Base-by-base conservation (phyloP, 1,139 yeast genomes). In the Sugiyamaella novakii region DNA sequence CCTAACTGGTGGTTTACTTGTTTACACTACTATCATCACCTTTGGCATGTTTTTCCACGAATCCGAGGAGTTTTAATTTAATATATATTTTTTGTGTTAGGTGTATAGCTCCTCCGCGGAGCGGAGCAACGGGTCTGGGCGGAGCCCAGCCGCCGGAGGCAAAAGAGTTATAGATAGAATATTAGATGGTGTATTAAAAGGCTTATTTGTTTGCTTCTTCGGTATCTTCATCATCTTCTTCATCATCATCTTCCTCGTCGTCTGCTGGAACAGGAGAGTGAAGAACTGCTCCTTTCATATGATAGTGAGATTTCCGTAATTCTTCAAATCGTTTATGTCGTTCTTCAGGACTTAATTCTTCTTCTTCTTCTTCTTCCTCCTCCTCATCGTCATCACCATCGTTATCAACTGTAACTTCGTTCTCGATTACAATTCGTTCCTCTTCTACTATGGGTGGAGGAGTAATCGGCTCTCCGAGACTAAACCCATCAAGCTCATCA, bases 261-360 rank as follows among this genome's bases (percentile, higher is more conserved):
- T 56, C 62, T n/a, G 56, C 59, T 7, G 55, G 58, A 3, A 57
- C 58, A 6, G 59, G 59, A 43, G 54, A 47, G 39, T 58, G 55
- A 14, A 67, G 56, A 8, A 62, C 63, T 18, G 78, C 80, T 42
- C 76, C 92, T 62, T 83, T 85, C 72, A 83, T 69, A 59, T 83
- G 86, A 65, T 87, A 87, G 65, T 87, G 96, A 47, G 78, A 71
- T 62, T 84, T 86, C 59, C 96, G 78, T 77, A 80, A 73, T 58
- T 83, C 85, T 62, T 86, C 95, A 61, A 88, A 88, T 50, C 75
- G 68, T 54, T 68, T 74, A 63, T 85, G 94, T 59, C 77, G 80
- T 55, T 80, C 84, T 57, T 77, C 87, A 0, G 83, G 80, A 17
- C 78, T 71, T 36, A 72, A 76, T 8, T 68, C 69, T 18, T 64